Evolutionary conservation across 2,329 filamentous ascomycete genomes (phyloP).

Genomic region (Aspergillus pseudotamarii): DNA sequence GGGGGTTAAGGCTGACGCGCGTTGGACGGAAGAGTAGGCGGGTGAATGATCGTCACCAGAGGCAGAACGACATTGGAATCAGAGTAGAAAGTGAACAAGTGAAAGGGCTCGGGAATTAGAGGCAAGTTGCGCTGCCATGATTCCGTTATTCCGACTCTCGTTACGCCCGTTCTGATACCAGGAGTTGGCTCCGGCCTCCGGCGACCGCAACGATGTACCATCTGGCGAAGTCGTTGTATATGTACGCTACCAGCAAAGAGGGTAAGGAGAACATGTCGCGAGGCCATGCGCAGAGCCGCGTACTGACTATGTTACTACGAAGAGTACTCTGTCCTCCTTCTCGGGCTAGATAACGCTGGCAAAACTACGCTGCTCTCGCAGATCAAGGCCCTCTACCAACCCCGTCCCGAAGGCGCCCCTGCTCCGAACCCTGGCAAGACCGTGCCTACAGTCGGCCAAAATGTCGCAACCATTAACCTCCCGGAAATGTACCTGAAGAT

Average conservation of each 20-base stretch:
- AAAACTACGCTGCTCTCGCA: conserved; percentile 98
- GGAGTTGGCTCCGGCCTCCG: conserved; percentile 23
- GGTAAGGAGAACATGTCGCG: conserved; percentile 54
- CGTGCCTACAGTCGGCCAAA: conserved; percentile 95
- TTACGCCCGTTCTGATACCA: conserved; percentile 17
- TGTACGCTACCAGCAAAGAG: conserved; percentile 96
- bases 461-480: conserved; percentile 87
- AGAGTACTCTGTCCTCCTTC: conserved; percentile 97
- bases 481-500: conserved; percentile 97
- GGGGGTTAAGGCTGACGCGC: conserved; percentile 27
- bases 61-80: background rate
- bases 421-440: conserved; percentile 72
- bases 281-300: background rate
- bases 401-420: conserved; percentile 44
- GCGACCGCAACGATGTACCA: conserved; percentile 74
- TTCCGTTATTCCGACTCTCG: conserved; percentile 9
- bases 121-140: conserved; percentile 26
- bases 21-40: conserved; percentile 11
- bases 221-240: conserved; percentile 89
- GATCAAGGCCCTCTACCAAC: conserved; percentile 80
- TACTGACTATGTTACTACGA: conserved; percentile 10
- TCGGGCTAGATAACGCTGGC: conserved; percentile 96
- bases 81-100: background rate
- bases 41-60: background rate
- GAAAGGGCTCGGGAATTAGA: background rate